Evolutionary conservation across 495 filamentous ascomycete species (phyloP).

Genomic region (Penicillium dipodomyicola): DNA sequence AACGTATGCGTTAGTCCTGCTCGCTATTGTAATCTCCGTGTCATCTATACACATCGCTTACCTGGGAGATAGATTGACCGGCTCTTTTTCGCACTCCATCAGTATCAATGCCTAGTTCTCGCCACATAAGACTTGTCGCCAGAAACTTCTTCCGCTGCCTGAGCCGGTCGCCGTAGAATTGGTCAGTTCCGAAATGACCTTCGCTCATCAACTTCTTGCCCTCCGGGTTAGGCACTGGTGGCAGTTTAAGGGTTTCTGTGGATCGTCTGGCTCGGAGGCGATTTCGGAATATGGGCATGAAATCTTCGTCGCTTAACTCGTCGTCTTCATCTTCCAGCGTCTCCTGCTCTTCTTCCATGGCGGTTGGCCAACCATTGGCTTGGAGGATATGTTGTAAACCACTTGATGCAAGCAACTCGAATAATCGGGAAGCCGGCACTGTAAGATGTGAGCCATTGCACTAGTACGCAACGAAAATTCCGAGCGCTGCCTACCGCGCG

Average conservation of each 20-base stretch:
- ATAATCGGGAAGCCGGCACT: constrained; percentile 36
- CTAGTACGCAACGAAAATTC: neutral
- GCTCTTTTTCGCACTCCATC: constrained; percentile 51
- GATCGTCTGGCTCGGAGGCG: constrained; percentile 23
- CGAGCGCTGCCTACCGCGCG: constrained; percentile 9
- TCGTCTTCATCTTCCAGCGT: constrained; percentile 24
- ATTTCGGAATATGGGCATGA: constrained; percentile 23
- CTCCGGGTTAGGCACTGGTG: constrained; percentile 73
- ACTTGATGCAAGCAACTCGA: constrained; percentile 38
- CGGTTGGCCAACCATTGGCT: constrained; percentile 29
- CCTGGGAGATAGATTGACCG: constrained; percentile 65
- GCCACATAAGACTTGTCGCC: constrained; percentile 66
- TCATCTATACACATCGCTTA: constrained; percentile 28
- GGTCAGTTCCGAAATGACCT: constrained; percentile 70
- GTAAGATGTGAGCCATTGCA: constrained; percentile 7
- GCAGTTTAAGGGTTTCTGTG: constrained; percentile 51
- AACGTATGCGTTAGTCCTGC: neutral
- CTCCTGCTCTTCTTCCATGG: constrained; percentile 19
- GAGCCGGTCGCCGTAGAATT: constrained; percentile 47
- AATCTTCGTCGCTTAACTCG: constrained; percentile 21
- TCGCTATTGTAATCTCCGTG: neutral
- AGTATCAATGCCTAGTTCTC: constrained; percentile 69
- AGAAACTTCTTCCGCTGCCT: constrained; percentile 59
- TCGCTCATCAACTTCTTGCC: constrained; percentile 75
- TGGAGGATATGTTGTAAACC: constrained; percentile 41